phyloP scores from a whole-genome alignment of 2,329 filamentous ascomycete species.

The Zasmidium citrigriseum region DNA sequence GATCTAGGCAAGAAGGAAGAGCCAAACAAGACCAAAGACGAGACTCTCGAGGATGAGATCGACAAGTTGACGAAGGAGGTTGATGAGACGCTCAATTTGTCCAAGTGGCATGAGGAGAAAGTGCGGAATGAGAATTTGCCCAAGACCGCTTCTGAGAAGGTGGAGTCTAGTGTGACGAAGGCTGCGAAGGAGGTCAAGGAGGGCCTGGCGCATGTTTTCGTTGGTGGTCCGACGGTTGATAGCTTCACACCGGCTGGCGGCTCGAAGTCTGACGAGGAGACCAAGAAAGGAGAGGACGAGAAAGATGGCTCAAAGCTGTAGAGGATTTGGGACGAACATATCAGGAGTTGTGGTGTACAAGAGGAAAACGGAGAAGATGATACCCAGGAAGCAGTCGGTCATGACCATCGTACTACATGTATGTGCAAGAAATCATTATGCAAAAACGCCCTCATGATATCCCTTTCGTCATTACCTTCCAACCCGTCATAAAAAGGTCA shows the following conservation, averaged over 20 bases:
- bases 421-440: not conserved
- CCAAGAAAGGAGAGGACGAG: conserved; percentile 1
- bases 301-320: conserved; percentile 11
- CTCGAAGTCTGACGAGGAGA: conserved; percentile 1
- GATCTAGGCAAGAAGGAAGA: conserved; percentile 26
- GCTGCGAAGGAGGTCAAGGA: not conserved
- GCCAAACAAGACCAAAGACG: conserved; percentile 51
- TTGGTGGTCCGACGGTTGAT: conserved; percentile 11
- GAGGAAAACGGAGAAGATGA: not conserved
- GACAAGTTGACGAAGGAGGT: conserved; percentile 60
- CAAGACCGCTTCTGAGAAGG: not conserved
- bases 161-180: not conserved
- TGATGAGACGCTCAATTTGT: conserved; percentile 55
- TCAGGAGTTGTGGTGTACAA: not conserved
- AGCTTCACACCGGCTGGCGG: conserved; percentile 10
- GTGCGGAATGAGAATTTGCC: conserved; percentile 25
- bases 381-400: not conserved
- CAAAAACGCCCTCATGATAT: not conserved
- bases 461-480: no score
- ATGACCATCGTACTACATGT: no score
- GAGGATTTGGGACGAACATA: not conserved
- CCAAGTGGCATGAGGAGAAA: conserved; percentile 47
- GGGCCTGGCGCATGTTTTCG: conserved; percentile 16
- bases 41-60: conserved; percentile 59
- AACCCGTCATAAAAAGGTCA: not conserved